These are phyloP conservation scores for Oryza longistaminata DNA, from an alignment of 176 grass and related monocot species.

Conservation along the genomic window DNA sequence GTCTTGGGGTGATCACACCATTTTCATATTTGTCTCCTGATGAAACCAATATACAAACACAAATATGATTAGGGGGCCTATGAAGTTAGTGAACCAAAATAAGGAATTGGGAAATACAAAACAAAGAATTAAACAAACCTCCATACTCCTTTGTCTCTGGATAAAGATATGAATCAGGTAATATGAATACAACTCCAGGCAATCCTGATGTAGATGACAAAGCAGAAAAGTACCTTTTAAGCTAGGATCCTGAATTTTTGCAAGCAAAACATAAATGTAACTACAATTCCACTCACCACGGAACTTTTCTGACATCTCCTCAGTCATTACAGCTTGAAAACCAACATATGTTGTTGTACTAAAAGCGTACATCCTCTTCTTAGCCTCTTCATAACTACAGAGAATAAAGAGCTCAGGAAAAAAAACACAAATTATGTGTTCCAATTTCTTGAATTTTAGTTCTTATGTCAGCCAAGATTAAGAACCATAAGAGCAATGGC, in stretches of 20 bases:
- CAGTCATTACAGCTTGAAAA: slow-evolving; percentile 88
- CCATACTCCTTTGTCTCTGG: slow-evolving; percentile 95
- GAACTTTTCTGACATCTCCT: slow-evolving; percentile 98
- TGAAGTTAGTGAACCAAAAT: background rate
- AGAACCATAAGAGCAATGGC: background rate
- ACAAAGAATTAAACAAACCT: slow-evolving; percentile 54
- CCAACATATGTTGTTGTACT: slow-evolving; percentile 92
- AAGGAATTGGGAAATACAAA: background rate
- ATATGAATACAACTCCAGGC: slow-evolving; percentile 93
- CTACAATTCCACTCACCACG: slow-evolving; percentile 45
- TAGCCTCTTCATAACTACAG: slow-evolving; percentile 89
- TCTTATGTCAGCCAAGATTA: slow-evolving; percentile 1
- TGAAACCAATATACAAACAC: slow-evolving; percentile 31
- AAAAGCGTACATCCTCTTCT: slow-evolving; percentile 84
- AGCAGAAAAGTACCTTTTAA: background rate
- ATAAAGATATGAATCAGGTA: slow-evolving; percentile 92
- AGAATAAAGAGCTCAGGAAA: slow-evolving; percentile 20
- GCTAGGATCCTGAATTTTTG: background rate
- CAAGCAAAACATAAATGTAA: background rate
- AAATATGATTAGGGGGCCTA: background rate
- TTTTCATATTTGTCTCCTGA: slow-evolving; percentile 95
- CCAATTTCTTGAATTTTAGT: slow-evolving; percentile 9
- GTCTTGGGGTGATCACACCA: slow-evolving; percentile 77
- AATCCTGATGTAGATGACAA: slow-evolving; percentile 61
- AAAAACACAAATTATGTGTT: slow-evolving; percentile 14